Percentiles rank a stretch among this genome's conserved stretches.
These are phyloP conservation scores for Globisporangium paroecandrum DNA, from an alignment of 352 stramenopile species.

Conservation along the genomic window DNA sequence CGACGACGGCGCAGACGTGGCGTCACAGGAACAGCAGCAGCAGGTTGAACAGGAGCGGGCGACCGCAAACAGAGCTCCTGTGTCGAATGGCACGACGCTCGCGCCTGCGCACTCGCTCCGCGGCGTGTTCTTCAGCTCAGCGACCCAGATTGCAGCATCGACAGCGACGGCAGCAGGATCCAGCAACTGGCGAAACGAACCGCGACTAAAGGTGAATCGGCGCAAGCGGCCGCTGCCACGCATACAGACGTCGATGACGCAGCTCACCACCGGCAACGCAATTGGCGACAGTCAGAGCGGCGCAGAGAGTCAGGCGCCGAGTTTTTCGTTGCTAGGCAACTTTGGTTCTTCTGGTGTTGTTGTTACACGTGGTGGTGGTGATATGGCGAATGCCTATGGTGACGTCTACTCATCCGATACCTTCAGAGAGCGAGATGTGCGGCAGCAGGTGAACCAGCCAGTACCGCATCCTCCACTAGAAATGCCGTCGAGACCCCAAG, in stretches of 20 bases:
- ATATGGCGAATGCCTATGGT: not conserved
- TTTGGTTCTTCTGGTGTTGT: slow-evolving; percentile 1
- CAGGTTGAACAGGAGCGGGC: not conserved
- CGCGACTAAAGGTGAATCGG: slow-evolving; percentile 34
- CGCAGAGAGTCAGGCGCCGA: slow-evolving; percentile 11
- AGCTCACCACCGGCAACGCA: not conserved
- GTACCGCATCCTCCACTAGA: slow-evolving; percentile 1
- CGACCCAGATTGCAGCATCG: not conserved
- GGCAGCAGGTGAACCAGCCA: not conserved
- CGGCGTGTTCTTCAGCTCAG: slow-evolving; percentile 47
- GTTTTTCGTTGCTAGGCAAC: slow-evolving; percentile 12
- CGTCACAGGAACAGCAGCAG: not conserved
- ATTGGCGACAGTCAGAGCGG: not conserved
- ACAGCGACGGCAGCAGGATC: not conserved
- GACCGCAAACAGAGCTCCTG: not conserved
- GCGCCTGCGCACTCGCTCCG: not conserved
- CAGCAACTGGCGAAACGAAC: slow-evolving; percentile 29
- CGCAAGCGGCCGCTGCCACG: slow-evolving; percentile 11
- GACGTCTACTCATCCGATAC: slow-evolving; percentile 7
- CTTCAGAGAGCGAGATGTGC: not conserved
- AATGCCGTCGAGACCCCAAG: not conserved
- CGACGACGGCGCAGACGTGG: not conserved
- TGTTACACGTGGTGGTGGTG: slow-evolving; percentile 1
- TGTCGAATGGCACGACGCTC: not conserved
- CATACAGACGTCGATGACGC: not conserved